phyloP scores from a whole-genome alignment of 345 rosid species.

The Eucalyptus virginea region DNA sequence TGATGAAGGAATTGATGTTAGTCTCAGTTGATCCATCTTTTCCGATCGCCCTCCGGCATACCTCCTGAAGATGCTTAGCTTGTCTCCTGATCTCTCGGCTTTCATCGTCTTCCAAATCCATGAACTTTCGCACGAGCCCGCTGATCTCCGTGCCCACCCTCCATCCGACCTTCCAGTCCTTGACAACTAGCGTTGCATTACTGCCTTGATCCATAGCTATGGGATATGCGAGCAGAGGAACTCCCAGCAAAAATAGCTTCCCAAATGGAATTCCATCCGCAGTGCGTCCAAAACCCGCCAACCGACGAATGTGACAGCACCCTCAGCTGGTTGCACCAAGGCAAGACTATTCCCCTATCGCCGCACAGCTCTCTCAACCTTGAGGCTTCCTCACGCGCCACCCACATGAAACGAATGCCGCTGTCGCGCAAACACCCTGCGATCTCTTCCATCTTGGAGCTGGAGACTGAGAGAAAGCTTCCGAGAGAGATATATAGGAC shows the following conservation, averaged over 20 bases:
- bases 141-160: neutral
- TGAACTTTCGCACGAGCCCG: neutral
- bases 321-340: constrained; percentile 49
- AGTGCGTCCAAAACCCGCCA: constrained; percentile 20
- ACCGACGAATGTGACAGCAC: constrained; percentile 11
- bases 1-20: neutral
- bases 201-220: constrained; percentile 4
- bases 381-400: constrained; percentile 4
- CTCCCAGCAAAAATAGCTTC: constrained; percentile 11
- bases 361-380: neutral
- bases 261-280: constrained; percentile 14
- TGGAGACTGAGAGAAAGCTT: constrained; percentile 20
- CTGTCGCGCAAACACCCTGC: constrained; percentile 9
- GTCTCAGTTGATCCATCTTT: constrained; percentile 25
- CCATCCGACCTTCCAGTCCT: constrained; percentile 16
- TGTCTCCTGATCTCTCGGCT: neutral
- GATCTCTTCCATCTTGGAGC: constrained; percentile 19
- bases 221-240: constrained; percentile 10
- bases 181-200: neutral
- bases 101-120: neutral
- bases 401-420: constrained; percentile 22
- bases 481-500: constrained; percentile 27
- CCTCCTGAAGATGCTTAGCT: neutral
- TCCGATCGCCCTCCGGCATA: constrained; percentile 12
- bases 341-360: constrained; percentile 14